phyloP scores from a whole-genome alignment of 2,329 filamentous ascomycete genomes.

The Mycosphaerella sp. region DNA sequence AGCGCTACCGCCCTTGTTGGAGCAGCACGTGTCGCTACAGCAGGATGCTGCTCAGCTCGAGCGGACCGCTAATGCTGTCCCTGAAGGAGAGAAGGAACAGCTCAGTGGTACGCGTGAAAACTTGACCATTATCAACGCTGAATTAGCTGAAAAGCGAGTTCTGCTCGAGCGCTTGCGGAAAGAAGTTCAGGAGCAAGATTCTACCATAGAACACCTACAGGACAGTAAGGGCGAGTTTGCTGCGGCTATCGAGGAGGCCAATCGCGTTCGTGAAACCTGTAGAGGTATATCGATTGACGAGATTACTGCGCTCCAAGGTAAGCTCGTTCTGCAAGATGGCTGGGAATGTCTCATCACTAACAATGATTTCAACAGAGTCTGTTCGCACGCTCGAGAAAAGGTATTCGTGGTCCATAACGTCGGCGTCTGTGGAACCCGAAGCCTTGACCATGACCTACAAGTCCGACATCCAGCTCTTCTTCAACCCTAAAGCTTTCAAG shows the following conservation, averaged over 20 bases:
- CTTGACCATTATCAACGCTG: slow-evolving; percentile 57
- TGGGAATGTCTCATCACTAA: neutral
- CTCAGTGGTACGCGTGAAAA: slow-evolving; percentile 66
- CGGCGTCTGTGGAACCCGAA: slow-evolving; percentile 52
- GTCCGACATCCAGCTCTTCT: slow-evolving; percentile 65
- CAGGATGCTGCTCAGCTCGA: slow-evolving; percentile 60
- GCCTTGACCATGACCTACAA: slow-evolving; percentile 68
- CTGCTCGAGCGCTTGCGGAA: slow-evolving; percentile 61
- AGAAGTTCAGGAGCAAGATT: slow-evolving; percentile 62
- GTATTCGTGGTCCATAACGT: slow-evolving; percentile 65
- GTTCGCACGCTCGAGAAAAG: slow-evolving; percentile 60
- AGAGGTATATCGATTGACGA: slow-evolving; percentile 82
- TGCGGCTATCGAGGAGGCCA: slow-evolving; percentile 72
- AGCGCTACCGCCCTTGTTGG: slow-evolving; percentile 59
- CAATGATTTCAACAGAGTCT: slow-evolving; percentile 50
- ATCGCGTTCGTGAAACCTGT: slow-evolving; percentile 78
- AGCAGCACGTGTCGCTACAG: slow-evolving; percentile 56
- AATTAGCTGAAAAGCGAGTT: slow-evolving; percentile 63
- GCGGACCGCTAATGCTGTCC: slow-evolving; percentile 65
- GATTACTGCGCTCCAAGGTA: slow-evolving; percentile 72
- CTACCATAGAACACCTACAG: slow-evolving; percentile 55
- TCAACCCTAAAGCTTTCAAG: slow-evolving; percentile 59
- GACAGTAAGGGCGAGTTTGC: slow-evolving; percentile 64
- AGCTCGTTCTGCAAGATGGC: slow-evolving; percentile 22
- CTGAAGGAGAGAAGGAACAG: slow-evolving; percentile 73